A percentile compares a stretch with the other conserved stretches of the same genome.
Evolutionary conservation across 306 rosid genomes (phyloP).

Genomic region (Vachellia pachyceras): DNA sequence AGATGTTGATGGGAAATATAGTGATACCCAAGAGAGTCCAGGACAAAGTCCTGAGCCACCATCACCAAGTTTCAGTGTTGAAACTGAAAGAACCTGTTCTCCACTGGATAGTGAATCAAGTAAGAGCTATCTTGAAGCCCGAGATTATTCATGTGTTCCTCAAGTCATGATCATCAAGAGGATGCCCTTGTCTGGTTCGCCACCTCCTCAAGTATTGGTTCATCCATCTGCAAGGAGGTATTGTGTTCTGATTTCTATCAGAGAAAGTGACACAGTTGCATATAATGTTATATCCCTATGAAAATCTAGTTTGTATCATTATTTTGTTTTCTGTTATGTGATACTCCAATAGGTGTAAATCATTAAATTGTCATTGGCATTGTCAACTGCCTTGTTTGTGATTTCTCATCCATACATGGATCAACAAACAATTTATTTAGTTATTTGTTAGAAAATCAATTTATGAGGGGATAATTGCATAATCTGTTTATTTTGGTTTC

Average conservation of each 20-base stretch:
- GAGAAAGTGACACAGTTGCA: conserved; percentile 29
- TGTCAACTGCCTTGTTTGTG: conserved; percentile 17
- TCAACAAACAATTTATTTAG: neutral
- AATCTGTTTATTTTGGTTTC: conserved; percentile 19
- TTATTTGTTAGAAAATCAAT: conserved; percentile 21
- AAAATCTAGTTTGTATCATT: neutral
- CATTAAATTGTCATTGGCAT: neutral
- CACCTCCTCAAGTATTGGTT: conserved; percentile 55
- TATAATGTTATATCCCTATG: neutral
- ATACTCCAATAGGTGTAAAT: conserved; percentile 2
- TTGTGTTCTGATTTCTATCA: conserved; percentile 9
- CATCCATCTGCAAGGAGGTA: conserved; percentile 69
- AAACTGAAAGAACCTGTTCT: conserved; percentile 58
- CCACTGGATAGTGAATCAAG: conserved; percentile 46
- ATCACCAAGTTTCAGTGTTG: conserved; percentile 64
- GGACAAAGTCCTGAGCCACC: conserved; percentile 74
- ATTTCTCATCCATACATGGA: conserved; percentile 25
- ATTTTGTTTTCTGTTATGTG: conserved; percentile 3
- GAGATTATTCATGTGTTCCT: conserved; percentile 58
- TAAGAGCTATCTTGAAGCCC: conserved; percentile 56
- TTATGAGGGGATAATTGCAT: neutral
- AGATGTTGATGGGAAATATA: conserved; percentile 38
- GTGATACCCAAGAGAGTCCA: conserved; percentile 80
- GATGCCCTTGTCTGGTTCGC: conserved; percentile 54
- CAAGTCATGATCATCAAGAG: conserved; percentile 50